Evolutionary conservation across 2,329 filamentous ascomycete genomes (phyloP).

Genomic region (Colletotrichum navitas): DNA sequence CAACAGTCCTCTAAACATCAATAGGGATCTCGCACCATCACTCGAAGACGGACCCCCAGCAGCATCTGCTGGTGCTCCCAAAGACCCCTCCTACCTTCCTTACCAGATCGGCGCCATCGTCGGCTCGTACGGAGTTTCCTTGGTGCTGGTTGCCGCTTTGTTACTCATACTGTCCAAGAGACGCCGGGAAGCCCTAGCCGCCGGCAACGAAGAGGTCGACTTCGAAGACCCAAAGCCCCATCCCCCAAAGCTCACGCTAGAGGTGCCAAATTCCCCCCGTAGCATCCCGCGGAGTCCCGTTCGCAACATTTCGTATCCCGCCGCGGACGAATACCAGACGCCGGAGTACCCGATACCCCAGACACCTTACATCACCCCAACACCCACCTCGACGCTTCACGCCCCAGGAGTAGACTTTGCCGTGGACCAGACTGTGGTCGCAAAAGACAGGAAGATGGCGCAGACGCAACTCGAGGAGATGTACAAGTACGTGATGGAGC

Average conservation of each 20-base stretch:
- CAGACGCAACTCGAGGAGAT: conserved; percentile 89
- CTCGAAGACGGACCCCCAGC: conserved; percentile 71
- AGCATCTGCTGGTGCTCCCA: conserved; percentile 65
- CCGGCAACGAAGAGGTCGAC: conserved; percentile 66
- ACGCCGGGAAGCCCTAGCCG: conserved; percentile 64
- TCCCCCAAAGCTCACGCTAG: conserved; percentile 45
- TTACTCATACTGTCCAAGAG: conserved; percentile 72
- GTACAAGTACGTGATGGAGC: conserved; percentile 92
- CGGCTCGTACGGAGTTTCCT: conserved; percentile 83
- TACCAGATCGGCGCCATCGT: conserved; percentile 87
- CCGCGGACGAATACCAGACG: conserved; percentile 53
- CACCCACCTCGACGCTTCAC: conserved; percentile 60
- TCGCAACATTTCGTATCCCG: conserved; percentile 66
- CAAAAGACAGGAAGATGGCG: conserved; percentile 79
- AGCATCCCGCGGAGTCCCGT: conserved; percentile 47
- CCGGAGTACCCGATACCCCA: conserved; percentile 47
- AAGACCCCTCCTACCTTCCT: conserved; percentile 73
- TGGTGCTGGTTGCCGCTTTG: conserved; percentile 78
- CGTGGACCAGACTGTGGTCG: conserved; percentile 83
- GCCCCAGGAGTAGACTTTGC: conserved; percentile 74
- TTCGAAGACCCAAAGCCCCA: conserved; percentile 50
- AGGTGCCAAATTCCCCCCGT: conserved; percentile 44
- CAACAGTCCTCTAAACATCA: conserved; percentile 59
- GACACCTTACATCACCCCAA: conserved; percentile 60
- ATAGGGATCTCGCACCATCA: conserved; percentile 68